These are phyloP conservation scores for Buxus sempervirens DNA, from an alignment of 164 flowering plant genomes.

Conservation along the genomic window DNA sequence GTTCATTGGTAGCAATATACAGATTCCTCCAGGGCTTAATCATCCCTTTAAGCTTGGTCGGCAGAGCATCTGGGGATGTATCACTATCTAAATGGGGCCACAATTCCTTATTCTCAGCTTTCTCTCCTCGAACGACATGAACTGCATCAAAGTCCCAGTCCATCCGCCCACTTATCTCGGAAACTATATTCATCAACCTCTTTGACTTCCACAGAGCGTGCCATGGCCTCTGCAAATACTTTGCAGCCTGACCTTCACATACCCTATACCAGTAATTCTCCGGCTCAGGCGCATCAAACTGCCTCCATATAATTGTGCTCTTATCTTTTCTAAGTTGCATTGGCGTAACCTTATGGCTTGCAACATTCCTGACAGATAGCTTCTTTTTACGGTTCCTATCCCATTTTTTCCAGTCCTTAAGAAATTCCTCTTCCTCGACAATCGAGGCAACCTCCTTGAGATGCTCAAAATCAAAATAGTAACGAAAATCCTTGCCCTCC, in stretches of 20 bases:
- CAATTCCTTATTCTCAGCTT: conserved; percentile 72
- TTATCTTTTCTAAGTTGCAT: conserved; percentile 82
- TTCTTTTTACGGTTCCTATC: conserved; percentile 55
- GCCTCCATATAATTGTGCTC: conserved; percentile 80
- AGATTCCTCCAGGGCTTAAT: conserved; percentile 76
- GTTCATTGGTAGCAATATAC: conserved; percentile 89
- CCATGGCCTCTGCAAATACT: conserved; percentile 87
- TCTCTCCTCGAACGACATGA: conserved; percentile 92
- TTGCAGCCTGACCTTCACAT: conserved; percentile 86
- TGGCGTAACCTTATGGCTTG: conserved; percentile 71
- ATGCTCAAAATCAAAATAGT: conserved; percentile 92
- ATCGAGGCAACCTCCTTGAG: conserved; percentile 71
- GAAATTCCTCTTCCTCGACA: conserved; percentile 77
- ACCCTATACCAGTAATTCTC: conserved; percentile 97
- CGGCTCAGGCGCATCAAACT: conserved; percentile 85
- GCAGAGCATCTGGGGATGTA: conserved; percentile 70
- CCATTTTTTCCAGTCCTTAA: conserved; percentile 76
- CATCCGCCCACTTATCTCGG: conserved; percentile 83
- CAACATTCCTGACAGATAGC: conserved; percentile 60
- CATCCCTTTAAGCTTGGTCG: conserved; percentile 50
- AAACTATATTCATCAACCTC: conserved; percentile 89
- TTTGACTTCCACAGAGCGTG: conserved; percentile 93
- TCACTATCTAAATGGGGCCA: conserved; percentile 92
- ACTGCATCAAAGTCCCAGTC: conserved; percentile 99
- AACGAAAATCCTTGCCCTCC: conserved; percentile 92